Evolutionary conservation across 257 asterid species (phyloP), one percentile per base, ranked within the genome.

Genomic region (Scutellaria minor): DNA sequence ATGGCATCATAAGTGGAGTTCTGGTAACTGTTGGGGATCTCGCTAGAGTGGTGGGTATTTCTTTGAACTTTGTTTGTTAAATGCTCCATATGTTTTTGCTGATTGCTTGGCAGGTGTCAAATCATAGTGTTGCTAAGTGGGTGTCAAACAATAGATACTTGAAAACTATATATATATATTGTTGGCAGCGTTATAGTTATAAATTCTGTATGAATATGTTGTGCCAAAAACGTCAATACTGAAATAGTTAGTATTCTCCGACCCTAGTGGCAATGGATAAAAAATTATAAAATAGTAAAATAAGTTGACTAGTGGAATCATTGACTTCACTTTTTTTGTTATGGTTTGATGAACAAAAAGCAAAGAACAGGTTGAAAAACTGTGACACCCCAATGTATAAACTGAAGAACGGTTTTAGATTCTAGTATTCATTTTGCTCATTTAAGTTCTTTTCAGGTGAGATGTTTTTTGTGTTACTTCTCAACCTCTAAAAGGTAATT

Each of bases 1-100:
- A 88, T 86, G 99, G 99, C 83, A 88, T 92, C 66, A 89, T 95
- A 60, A 92, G 88, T 70, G 99, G 99, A 79, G 99, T 95, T 78
- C 93, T 95, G 73, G 96, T 95, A 71, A 92, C 98, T 74, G 98
- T 95, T 69, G 99, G 98, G 68, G 99, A 95, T 87, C 98, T 95
- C 46, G 96, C 99, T 71, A 87, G 96, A 88, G 99, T 95, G 97
- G 99, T 95, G 78, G 59, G 98, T 85, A 47, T 72, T 68, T 69
- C 67, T 51, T 80, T 76, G 52, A 46, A 27, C 65, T 66, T 42
- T 66, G 57, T 59, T 66, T 1, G 8, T 51, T 8, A 14, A 14
- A 42, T 73, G 64, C 60, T 44, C 61, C 46, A 42, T 14, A 37
- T 58, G 37, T 31, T 31, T 27, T 2, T 4, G 5, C 37, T 31